A percentile compares a stretch with the other conserved stretches of the same genome.
Evolutionary conservation across 2,329 filamentous ascomycete species (phyloP).

Genomic region (Beauveria sp.): DNA sequence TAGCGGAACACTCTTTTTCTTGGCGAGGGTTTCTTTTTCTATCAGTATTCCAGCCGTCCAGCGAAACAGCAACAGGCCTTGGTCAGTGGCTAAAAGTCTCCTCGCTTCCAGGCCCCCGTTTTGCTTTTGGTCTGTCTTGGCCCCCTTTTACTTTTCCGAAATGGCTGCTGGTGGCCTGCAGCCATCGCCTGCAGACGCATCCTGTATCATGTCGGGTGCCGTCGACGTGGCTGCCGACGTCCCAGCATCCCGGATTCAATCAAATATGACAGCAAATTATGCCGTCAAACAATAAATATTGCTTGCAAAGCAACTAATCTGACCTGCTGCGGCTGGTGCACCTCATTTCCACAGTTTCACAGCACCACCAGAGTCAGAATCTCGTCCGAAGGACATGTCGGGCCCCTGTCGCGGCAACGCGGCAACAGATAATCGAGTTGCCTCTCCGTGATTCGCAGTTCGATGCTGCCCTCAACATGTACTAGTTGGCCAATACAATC

Average conservation of each 20-base stretch:
- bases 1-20: background rate
- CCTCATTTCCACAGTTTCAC: background rate
- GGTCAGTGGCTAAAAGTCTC: background rate
- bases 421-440: too few relatives aligned
- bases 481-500: background rate
- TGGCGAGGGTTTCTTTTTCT: background rate
- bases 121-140: background rate
- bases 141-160: background rate
- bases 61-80: too few relatives aligned
- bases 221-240: background rate
- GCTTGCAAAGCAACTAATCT: too few relatives aligned
- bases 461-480: too few relatives aligned
- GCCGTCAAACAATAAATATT: too few relatives aligned
- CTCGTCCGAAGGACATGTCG: too few relatives aligned
- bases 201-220: background rate
- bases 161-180: background rate
- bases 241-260: background rate
- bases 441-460: too few relatives aligned
- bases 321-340: background rate
- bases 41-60: background rate
- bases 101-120: conserved; percentile 1
- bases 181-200: background rate
- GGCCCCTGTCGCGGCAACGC: too few relatives aligned
- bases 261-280: background rate
- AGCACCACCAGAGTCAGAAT: background rate